Evolutionary conservation across 2,329 filamentous ascomycete genomes (phyloP), one percentile per base, ranked within the genome.

Genomic region (Zasmidium angulare): DNA sequence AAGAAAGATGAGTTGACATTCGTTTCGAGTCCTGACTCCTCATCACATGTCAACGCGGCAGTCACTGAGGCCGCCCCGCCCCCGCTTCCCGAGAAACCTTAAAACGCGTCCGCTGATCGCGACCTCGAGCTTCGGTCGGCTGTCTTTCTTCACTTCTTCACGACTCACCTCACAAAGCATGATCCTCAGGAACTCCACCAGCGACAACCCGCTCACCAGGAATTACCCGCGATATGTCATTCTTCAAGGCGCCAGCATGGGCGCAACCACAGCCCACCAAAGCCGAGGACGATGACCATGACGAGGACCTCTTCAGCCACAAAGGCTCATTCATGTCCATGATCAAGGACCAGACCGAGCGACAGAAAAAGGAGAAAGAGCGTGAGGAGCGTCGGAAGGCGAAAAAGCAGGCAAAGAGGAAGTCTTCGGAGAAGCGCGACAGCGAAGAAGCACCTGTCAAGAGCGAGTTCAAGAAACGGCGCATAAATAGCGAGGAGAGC

Each of bases 271-370:
- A 62, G 46, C 26, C 56, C 2, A 36, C 53, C 49, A 56, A 54
- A 50, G 56, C 50, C 54, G 55, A 55, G 10, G 62, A 63, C 9
- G 58, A 62, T 10, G 43, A 57, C 1, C 26, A 55, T 9, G 67
- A 63, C 12, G 69, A 72, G 29, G 71, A 76, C 64, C 72, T 81
- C 24, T 81, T 81, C 64, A 78, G 75, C 54, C 77, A 79, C 56
- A 75, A 76, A 2, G 72, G 69, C 21, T 66, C 66, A 9, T 78
- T 75, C 66, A 63, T 66, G 19, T 71, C 75, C 9, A 69, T 78
- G 14, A 53, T 62, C 31, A 55, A 51, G 20, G 63, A 65, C 19
- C 54, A 56, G 31, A 53, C 61, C 21, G 62, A 59, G 57, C 58
- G 62, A 3, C 55, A 63, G 47, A 62, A 56, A 29, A 70, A 72